These are phyloP conservation scores for Beauveria scarabaeidicola DNA, from an alignment of 2,329 filamentous ascomycete genomes.

Conservation along the genomic window DNA sequence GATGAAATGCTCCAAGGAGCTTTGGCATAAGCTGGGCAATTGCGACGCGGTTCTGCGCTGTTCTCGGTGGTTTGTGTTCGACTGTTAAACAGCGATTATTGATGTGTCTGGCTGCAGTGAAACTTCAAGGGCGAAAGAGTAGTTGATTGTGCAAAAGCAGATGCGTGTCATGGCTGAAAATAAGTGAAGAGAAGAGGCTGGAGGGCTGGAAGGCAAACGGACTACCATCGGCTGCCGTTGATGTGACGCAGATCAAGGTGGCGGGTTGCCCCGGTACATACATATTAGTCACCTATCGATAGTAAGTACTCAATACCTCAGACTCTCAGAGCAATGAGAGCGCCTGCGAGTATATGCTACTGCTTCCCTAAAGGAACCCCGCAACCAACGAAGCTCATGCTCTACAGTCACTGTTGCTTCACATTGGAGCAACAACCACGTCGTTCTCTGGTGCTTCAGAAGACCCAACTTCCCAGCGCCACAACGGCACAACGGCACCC, in stretches of 20 bases:
- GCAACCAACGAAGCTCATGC: not conserved
- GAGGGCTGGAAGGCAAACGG: constrained; percentile 3
- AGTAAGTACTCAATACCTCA: not conserved
- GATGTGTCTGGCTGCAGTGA: not conserved
- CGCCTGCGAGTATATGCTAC: not conserved
- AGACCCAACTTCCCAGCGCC: not conserved
- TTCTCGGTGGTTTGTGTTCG: not conserved
- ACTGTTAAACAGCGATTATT: not conserved
- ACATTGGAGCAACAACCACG: not conserved
- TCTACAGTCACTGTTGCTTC: not conserved
- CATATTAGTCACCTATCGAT: constrained; percentile 11
- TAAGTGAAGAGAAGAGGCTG: constrained; percentile 2
- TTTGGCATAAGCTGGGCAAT: not conserved
- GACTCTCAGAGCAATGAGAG: not conserved
- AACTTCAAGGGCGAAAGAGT: not conserved
- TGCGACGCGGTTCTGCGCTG: not conserved
- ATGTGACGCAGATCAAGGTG: constrained; percentile 12
- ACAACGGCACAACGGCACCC: not conserved
- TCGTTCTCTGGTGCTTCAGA: not conserved
- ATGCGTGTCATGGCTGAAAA: constrained; percentile 6
- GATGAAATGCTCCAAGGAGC: not conserved
- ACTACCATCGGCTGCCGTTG: not conserved
- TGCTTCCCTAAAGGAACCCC: not conserved
- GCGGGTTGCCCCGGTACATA: constrained; percentile 13
- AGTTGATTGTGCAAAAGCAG: not conserved